Conservation (phyloP, 805 yeast species). For the Komagataella populi region DNA sequence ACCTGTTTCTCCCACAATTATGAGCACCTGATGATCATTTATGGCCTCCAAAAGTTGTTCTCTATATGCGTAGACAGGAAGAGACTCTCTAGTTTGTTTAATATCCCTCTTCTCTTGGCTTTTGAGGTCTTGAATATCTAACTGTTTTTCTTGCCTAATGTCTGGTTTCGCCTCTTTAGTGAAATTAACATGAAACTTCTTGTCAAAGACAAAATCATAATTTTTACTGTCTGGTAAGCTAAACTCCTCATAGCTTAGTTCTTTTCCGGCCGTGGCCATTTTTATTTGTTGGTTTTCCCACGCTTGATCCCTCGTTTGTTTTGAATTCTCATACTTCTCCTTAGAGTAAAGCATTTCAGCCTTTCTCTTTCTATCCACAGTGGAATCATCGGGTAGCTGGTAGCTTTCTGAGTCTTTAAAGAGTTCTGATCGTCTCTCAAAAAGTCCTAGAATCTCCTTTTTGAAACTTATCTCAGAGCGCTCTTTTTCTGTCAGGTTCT, state of each 20-base stretch:
- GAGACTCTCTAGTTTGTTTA: constrained; percentile 40
- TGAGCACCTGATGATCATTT: constrained; percentile 51
- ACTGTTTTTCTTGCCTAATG: constrained; percentile 18
- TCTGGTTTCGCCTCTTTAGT: constrained; percentile 24
- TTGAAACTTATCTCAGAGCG: constrained; percentile 37
- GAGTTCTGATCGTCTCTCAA: constrained; percentile 23
- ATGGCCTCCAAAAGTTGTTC: constrained; percentile 48
- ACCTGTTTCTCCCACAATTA: constrained; percentile 91
- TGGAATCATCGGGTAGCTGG: constrained; percentile 46
- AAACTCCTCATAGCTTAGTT: not conserved
- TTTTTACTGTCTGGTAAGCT: constrained; percentile 23
- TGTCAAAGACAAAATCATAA: constrained; percentile 70
- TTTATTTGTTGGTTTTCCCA: constrained; percentile 44
- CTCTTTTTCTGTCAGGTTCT: constrained; percentile 31
- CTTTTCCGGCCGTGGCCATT: not conserved
- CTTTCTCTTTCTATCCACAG: constrained; percentile 40
- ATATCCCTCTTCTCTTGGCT: constrained; percentile 16
- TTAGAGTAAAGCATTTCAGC: constrained; percentile 31
- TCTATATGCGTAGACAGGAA: constrained; percentile 65
- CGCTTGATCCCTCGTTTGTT: constrained; percentile 7
- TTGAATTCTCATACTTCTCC: constrained; percentile 12
- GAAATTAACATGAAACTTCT: constrained; percentile 45
- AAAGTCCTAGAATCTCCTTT: constrained; percentile 30
- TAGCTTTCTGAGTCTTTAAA: constrained; percentile 26
- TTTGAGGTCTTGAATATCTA: constrained; percentile 21